These are phyloP conservation scores for Ophiostoma novo-ulmi DNA, from an alignment of 2,329 filamentous ascomycete species.

Conservation along the genomic window DNA sequence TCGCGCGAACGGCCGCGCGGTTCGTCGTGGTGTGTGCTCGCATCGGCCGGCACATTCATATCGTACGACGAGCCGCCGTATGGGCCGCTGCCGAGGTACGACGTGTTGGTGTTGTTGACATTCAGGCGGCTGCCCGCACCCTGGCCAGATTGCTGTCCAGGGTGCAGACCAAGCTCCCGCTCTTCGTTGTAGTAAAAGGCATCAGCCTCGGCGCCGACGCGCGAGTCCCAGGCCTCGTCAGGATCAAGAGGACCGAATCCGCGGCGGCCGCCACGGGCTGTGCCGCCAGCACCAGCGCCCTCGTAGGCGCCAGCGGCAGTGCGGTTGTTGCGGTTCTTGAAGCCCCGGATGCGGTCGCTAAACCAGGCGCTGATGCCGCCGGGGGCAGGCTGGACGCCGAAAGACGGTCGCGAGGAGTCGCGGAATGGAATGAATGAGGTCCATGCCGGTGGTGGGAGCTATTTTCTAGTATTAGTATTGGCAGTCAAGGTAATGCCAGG, in stretches of 20 bases:
- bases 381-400: slow-evolving; percentile 49
- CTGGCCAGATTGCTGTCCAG: slow-evolving; percentile 30
- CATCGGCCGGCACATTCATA: slow-evolving; percentile 43
- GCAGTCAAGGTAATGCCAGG: slow-evolving; percentile 1
- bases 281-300: slow-evolving; percentile 41
- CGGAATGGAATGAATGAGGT: slow-evolving; percentile 68
- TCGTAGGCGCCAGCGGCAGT: slow-evolving; percentile 70
- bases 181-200: slow-evolving; percentile 61
- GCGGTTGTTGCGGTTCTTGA: slow-evolving; percentile 58
- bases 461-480: neutral
- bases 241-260: slow-evolving; percentile 60
- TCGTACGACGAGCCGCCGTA: slow-evolving; percentile 41
- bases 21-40: slow-evolving; percentile 30
- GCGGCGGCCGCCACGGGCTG: slow-evolving; percentile 37
- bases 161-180: slow-evolving; percentile 58
- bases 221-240: slow-evolving; percentile 79
- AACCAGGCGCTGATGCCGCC: slow-evolving; percentile 69
- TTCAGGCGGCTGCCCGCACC: slow-evolving; percentile 26
- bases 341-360: slow-evolving; percentile 56
- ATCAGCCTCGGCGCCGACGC: slow-evolving; percentile 69
- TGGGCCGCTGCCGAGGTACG: slow-evolving; percentile 22
- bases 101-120: slow-evolving; percentile 21
- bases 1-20: slow-evolving; percentile 42
- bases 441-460: slow-evolving; percentile 66
- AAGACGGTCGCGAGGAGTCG: slow-evolving; percentile 43